Percentiles rank a stretch among this genome's conserved stretches.
phyloP scores from a whole-genome alignment of 2,329 filamentous ascomycete genomes.

The Stromatinia cepivora region DNA sequence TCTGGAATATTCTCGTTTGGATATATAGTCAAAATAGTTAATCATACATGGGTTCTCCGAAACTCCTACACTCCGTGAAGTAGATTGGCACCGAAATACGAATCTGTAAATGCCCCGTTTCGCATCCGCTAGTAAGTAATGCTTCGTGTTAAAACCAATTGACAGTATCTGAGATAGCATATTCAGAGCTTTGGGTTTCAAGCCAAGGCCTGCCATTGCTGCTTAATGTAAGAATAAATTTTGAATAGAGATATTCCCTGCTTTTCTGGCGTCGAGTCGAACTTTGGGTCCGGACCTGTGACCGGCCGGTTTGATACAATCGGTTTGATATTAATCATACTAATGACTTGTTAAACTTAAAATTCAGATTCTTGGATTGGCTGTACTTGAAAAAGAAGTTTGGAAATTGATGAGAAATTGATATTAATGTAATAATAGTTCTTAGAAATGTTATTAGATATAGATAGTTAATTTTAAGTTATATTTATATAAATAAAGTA shows the following conservation, averaged over 20 bases:
- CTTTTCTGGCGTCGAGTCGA: background rate
- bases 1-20: background rate
- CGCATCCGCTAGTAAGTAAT: background rate
- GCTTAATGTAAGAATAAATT: background rate
- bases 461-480: too few relatives aligned
- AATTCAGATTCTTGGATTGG: too few relatives aligned
- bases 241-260: background rate
- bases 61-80: conserved; percentile 7
- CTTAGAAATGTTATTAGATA: too few relatives aligned
- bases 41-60: conserved; percentile 5
- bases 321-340: too few relatives aligned
- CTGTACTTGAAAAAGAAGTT: too few relatives aligned
- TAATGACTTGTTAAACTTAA: too few relatives aligned
- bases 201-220: background rate
- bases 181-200: background rate
- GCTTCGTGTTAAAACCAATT: background rate
- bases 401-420: too few relatives aligned
- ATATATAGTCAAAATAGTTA: background rate
- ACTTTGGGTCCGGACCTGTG: background rate
- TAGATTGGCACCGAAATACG: background rate
- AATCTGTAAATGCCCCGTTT: background rate
- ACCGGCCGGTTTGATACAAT: too few relatives aligned
- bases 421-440: too few relatives aligned
- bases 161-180: background rate
- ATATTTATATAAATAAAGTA: too few relatives aligned